Base-by-base conservation (phyloP, 2,329 filamentous ascomycete species). In the Lojkania enalia region DNA sequence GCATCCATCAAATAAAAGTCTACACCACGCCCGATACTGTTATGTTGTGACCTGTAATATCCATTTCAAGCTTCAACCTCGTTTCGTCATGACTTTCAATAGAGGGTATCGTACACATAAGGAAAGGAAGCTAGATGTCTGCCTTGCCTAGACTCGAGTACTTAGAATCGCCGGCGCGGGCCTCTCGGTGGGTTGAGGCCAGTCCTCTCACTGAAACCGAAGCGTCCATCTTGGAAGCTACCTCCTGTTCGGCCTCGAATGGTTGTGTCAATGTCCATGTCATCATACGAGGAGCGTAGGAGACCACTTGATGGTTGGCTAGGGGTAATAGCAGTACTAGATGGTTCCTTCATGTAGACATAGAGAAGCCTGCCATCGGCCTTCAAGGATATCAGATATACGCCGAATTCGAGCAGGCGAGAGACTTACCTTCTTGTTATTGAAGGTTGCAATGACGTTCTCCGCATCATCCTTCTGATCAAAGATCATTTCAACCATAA, bases 401-500 rank as follows among this genome's bases (percentile, higher is more conserved):
- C 64, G 60, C 44, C 48, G 41, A n/a, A 52, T 38, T 13, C 30
- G 33, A 39, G 48, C 35, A 46, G 31, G 20, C 39, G 40, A 23
- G 35, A 16, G 27, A 70, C 83, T 55, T 66, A 88, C 87, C 63
- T 83, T 89, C 73, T 90, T 85, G 64, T 87, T 84, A 70, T 94
- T 85, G 69, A 92, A 92, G 2, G 79, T 87, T 46, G 80, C 76
- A 59, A 92, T 86, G 14, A 90, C 86, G 29, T 79, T 80, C 57
- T 92, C 84, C 2, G 87, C 88, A 29, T 85, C 86, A 51, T 87
- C 82, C 57, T 81, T 83, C 46, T 82, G 84, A 51, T 83, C 78
- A 62, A 92, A 90, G 3, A 85, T 77, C 63, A 94, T 82, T 71
- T 94, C 88, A 16, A 86, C 86, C 61, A 90, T 84, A 39, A 94